These are phyloP conservation scores for Boletus eberwhitei DNA, from an alignment of 768 basidiomycete species.

Conservation along the genomic window DNA sequence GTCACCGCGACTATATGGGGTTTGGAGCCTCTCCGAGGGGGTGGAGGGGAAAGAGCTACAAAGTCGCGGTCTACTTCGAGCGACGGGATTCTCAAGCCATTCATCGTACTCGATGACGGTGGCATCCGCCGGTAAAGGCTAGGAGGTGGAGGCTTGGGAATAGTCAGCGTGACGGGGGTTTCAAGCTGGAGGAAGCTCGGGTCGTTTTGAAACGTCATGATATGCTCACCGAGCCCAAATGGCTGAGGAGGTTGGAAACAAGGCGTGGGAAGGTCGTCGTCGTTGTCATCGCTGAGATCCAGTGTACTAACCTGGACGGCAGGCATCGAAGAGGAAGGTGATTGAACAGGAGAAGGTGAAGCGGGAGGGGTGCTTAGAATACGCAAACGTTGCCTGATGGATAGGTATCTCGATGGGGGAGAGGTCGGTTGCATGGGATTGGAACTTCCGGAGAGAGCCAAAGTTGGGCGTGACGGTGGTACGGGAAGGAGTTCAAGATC, in stretches of 20 bases:
- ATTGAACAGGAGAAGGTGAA: conserved; percentile 26
- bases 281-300: conserved; percentile 23
- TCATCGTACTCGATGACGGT: conserved; percentile 2
- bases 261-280: conserved; percentile 30
- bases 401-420: conserved; percentile 30
- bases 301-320: conserved; percentile 27
- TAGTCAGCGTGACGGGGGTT: conserved; percentile 40
- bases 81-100: conserved; percentile 13
- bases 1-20: conserved; percentile 33
- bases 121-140: conserved; percentile 28
- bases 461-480: conserved; percentile 40
- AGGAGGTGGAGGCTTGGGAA: conserved; percentile 17
- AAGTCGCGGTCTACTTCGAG: conserved; percentile 35
- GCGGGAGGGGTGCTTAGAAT: conserved; percentile 60
- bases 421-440: conserved; percentile 21
- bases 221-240: conserved; percentile 55
- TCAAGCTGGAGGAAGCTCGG: conserved; percentile 59
- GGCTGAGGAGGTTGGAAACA: conserved; percentile 8
- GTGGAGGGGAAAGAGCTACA: conserved; percentile 61
- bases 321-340: conserved; percentile 22
- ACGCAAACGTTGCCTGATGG: conserved; percentile 62
- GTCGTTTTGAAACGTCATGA: conserved; percentile 48
- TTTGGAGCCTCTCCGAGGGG: conserved; percentile 58
- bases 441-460: conserved; percentile 36
- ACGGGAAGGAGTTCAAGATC: conserved; percentile 43